phyloP scores from a whole-genome alignment of 139 green algal genomes.

The Closterium sp. region DNA sequence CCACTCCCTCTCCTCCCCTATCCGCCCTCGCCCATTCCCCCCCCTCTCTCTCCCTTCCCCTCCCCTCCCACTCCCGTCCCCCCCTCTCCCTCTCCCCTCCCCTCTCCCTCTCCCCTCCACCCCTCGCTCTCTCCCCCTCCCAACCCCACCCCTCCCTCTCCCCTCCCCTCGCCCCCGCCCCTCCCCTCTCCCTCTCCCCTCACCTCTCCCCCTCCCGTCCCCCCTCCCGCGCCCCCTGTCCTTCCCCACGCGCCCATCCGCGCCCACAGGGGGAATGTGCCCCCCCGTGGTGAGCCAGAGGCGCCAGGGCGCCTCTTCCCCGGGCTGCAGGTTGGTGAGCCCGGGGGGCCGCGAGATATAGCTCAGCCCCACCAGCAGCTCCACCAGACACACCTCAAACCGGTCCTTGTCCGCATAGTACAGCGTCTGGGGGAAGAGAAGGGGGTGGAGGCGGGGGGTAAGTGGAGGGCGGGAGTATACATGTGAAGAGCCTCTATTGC shows the following conservation, averaged over 20 bases:
- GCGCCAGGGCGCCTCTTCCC: neutral
- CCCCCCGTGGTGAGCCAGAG: neutral
- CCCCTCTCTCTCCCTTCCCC: neutral
- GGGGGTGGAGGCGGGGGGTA: too few species aligned
- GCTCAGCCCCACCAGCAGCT: slow-evolving; percentile 7
- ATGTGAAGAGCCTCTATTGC: too few species aligned
- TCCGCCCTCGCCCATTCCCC: neutral
- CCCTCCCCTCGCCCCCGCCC: neutral
- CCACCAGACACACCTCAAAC: neutral
- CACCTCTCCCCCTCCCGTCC: neutral
- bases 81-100: neutral
- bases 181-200: neutral
- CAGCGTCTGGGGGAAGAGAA: neutral
- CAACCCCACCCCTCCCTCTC: neutral
- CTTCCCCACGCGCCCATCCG: neutral
- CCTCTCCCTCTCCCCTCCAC: neutral
- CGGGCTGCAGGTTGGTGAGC: slow-evolving; percentile 1
- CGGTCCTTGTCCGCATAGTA: neutral
- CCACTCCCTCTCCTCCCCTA: neutral
- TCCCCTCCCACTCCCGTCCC: neutral
- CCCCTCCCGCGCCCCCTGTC: neutral
- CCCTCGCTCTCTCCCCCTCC: neutral
- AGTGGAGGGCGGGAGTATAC: too few species aligned
- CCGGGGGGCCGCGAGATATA: neutral
- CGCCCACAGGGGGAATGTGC: neutral